These are phyloP conservation scores for Xylaria sp. DNA, from an alignment of 2,329 filamentous ascomycete genomes.

Conservation along the genomic window DNA sequence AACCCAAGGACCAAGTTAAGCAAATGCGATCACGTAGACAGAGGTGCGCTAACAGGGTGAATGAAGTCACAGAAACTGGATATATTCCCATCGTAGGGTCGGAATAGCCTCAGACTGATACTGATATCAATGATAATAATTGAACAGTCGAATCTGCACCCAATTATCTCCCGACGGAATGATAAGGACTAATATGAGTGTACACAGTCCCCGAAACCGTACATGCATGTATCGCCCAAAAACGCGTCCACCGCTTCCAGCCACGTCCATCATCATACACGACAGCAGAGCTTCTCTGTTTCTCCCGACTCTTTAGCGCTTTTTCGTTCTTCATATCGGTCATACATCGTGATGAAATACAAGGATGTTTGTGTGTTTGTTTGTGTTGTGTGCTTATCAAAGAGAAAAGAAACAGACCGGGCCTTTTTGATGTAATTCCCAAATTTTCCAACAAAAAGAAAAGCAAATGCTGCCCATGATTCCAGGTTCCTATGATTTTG, in stretches of 20 bases:
- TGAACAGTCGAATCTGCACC: background rate
- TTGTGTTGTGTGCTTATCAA: background rate
- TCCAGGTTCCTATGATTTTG: conserved; percentile 9
- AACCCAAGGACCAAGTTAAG: background rate
- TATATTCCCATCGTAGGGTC: conserved; percentile 14
- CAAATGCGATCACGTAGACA: background rate
- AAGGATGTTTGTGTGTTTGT: conserved; percentile 11
- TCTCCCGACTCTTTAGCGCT: background rate
- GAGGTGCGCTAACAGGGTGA: background rate
- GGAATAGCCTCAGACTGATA: background rate
- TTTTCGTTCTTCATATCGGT: conserved; percentile 32
- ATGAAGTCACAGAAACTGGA: background rate
- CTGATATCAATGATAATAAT: conserved; percentile 9
- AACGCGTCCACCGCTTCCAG: background rate
- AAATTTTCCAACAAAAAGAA: conserved; percentile 6
- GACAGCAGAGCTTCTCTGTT: conserved; percentile 14
- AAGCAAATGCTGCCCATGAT: conserved; percentile 8
- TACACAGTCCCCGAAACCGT: conserved; percentile 4
- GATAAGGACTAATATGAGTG: background rate
- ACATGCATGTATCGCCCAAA: background rate
- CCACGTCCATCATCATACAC: conserved; percentile 24
- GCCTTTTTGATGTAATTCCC: conserved; percentile 7
- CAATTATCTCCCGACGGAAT: conserved; percentile 1
- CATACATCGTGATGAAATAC: conserved; percentile 33
- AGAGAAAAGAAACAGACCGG: conserved; percentile 9